Evolutionary conservation across 495 filamentous ascomycete species (phyloP).

Genomic region (Xylaria flabelliformis): DNA sequence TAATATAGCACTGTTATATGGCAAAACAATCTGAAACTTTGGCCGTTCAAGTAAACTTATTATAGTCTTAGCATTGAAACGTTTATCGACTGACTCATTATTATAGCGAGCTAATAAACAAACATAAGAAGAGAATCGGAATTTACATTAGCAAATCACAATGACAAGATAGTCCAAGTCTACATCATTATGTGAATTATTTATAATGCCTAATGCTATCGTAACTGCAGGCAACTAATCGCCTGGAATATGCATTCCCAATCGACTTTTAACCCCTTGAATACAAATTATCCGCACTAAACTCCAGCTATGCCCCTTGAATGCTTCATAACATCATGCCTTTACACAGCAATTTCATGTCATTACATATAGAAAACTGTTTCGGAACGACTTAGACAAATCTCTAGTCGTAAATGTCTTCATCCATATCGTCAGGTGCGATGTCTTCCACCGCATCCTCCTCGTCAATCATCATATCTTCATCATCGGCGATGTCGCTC

Average conservation of each 20-base stretch:
- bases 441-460: conserved; percentile 74
- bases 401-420: conserved; percentile 69
- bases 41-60: no score
- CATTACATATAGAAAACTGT: conserved; percentile 1
- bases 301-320: conserved; percentile 3
- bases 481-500: conserved; percentile 61
- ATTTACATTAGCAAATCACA: not conserved
- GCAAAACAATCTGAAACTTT: no score
- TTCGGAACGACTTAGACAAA: not conserved
- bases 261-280: not conserved
- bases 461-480: conserved; percentile 67
- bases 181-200: not conserved
- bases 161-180: not conserved
- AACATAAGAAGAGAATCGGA: not conserved
- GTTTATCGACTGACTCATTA: no score
- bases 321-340: conserved; percentile 11
- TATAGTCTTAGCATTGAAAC: no score
- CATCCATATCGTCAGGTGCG: conserved; percentile 74
- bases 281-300: conserved; percentile 11
- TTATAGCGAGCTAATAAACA: not conserved
- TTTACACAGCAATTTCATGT: not conserved
- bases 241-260: conserved; percentile 3
- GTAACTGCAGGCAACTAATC: not conserved
- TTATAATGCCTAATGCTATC: conserved; percentile 8
- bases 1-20: no score